Base-by-base conservation (phyloP, 371 early-diverging fungal genomes). In the Lichtheimia corymbifera region DNA sequence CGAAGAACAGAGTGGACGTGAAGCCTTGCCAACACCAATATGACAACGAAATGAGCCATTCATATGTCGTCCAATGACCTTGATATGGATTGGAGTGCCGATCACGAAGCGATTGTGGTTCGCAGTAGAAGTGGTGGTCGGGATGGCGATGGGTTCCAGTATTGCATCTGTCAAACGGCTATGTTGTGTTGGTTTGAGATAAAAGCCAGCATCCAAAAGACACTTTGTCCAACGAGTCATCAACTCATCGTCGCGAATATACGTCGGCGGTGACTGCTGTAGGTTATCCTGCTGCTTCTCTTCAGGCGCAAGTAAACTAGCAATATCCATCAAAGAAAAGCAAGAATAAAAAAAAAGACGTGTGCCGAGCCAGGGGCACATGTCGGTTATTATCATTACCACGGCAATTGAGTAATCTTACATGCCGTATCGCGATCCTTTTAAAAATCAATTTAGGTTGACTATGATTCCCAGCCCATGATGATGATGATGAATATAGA, bases 21-120 rank as follows among this genome's bases (percentile, higher is more conserved):
- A 72, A 15, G 76, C 68, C 55, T 79, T 79, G 41, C 79, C 76
- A 0, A 72, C 72, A 3, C 79, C 74, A 45, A 79, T 72, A 40
- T 74, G 74, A 59, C 79, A 79, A 15, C 76, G 60, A 44, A 72
- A 79, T 0, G 74, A 74, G 3, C 72, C 71, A 51, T 72, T 72
- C 64, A 70, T 76, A 18, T 79, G 74, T 49, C 76, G 64, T 1
- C 72, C 74, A 55, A 76, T 72, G 11, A 76, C 65, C 25, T 79
- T 79, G 18, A 76, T 68, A 44, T 77, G 78, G 6, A 72, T 64
- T 0, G 74, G 73, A 0, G 72, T 72, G n/a, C 63, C 59, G 11
- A 50, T 57, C 22, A 28, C 51, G 35, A 14, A 41, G 35, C 2
- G 5, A 47, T 25, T 20, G 11, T 11, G 6, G 35, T 35, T 11